Percentiles rank a stretch among this genome's conserved stretches.
Conservation (phyloP, 2,329 filamentous ascomycete species). For the Colletotrichum eleusines region DNA sequence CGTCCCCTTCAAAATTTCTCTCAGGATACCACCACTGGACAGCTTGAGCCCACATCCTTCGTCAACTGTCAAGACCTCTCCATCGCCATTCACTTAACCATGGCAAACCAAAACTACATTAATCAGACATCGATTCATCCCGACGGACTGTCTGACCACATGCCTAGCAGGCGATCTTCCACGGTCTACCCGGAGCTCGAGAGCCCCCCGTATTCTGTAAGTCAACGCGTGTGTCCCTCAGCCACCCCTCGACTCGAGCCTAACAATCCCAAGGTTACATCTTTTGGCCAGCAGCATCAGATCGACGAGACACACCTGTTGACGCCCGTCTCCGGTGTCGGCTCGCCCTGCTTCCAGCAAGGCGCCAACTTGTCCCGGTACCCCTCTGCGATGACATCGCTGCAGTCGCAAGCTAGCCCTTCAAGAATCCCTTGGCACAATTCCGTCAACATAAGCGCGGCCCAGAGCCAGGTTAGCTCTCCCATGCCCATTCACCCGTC, state of each 20-base stretch:
- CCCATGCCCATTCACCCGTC: constrained; percentile 58
- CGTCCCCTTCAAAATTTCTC: constrained; percentile 1
- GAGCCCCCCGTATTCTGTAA: constrained; percentile 49
- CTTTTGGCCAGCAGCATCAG: constrained; percentile 48
- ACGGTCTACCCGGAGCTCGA: constrained; percentile 28
- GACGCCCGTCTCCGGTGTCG: constrained; percentile 64
- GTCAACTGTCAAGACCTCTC: background rate
- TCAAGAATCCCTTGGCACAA: constrained; percentile 61
- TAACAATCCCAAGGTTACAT: constrained; percentile 45
- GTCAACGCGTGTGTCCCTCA: constrained; percentile 38
- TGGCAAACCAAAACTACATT: constrained; percentile 41
- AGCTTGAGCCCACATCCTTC: background rate
- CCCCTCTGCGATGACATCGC: constrained; percentile 52
- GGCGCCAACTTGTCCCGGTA: constrained; percentile 57
- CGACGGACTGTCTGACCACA: constrained; percentile 31
- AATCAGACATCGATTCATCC: constrained; percentile 17
- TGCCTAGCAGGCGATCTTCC: constrained; percentile 34
- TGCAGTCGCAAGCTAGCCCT: constrained; percentile 61
- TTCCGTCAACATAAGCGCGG: constrained; percentile 56
- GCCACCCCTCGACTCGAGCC: background rate
- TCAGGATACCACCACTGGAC: background rate
- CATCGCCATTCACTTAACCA: constrained; percentile 19
- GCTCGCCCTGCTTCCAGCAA: constrained; percentile 62
- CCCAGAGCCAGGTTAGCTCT: constrained; percentile 58
- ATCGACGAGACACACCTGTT: constrained; percentile 59